Evolutionary conservation across 1,284 basidiomycete genomes (phyloP), one percentile per base, ranked within the genome.

Genomic region (Hymenochaete sp.): DNA sequence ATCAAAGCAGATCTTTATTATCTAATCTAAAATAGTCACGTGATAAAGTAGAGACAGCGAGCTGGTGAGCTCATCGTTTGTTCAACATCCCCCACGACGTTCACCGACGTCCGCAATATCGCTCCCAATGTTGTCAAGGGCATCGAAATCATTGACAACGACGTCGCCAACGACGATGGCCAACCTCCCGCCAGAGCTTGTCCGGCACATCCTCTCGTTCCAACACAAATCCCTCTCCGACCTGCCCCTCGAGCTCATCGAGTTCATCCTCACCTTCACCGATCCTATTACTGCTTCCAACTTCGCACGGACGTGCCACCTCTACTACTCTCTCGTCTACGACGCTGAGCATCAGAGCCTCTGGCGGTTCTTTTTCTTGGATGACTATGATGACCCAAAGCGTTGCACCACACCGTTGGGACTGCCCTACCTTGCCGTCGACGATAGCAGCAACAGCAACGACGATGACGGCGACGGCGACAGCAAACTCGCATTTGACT

Each of bases 311-410:
- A 40, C 45, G 16, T 75, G 69, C 49, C 64, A 58, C 2, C 51
- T 54, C n/a, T 66, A 73, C 43, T 57, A 63, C 49, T 52, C 53
- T 3, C 53, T 76, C 44, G 57, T 82, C 16, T 77, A 79, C 51
- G 52, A 63, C 42, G 55, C 67, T 0, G 55, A 56, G 14, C 67
- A 73, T 54, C 63, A 67, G 18, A 65, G 66, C 42, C 58, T 84
- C 38, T 84, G 82, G 82, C 69, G 77, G 3, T 62, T 58, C 11
- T 63, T 83, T 1, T 84, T 82, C 56, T 72, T 83, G 37, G 9
- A 14, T 8, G 27, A 31, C 5, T 45, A 35, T 19, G 80, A 83
- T 46, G 79, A 83, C 53, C 78, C 72, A 1, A 63, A 75, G 3
- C 45, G 42, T 18, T 72, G 76, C 41, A 53, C 71, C 4, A 67